A percentile compares a stretch with the other conserved stretches of the same genome.
phyloP scores from a whole-genome alignment of 768 basidiomycete species.

The Mrakia frigida region DNA sequence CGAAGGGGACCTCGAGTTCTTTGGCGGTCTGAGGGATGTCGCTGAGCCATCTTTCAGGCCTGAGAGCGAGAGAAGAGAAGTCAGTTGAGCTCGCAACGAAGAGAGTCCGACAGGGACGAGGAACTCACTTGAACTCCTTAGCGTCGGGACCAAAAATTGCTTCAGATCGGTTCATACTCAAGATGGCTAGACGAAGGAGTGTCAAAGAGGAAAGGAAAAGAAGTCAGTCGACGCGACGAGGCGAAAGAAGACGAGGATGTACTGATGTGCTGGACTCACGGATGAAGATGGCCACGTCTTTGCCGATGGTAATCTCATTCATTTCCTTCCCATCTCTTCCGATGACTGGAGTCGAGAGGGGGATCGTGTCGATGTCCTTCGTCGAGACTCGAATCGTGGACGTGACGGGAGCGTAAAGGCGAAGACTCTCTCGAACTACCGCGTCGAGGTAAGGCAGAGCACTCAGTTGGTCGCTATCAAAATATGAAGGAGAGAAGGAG shows the following conservation, averaged over 20 bases:
- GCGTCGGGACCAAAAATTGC: slow-evolving; percentile 74
- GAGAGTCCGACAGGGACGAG: neutral
- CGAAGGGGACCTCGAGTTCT: slow-evolving; percentile 27
- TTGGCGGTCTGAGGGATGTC: neutral
- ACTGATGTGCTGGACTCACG: slow-evolving; percentile 1
- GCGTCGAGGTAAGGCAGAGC: slow-evolving; percentile 28
- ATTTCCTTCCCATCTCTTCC: slow-evolving; percentile 4
- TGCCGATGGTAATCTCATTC: slow-evolving; percentile 2
- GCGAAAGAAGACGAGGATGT: neutral
- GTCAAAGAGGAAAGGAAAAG: neutral
- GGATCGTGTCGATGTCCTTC: slow-evolving; percentile 21
- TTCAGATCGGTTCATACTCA: slow-evolving; percentile 63
- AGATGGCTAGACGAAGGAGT: slow-evolving; percentile 5
- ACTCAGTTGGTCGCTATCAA: slow-evolving; percentile 10
- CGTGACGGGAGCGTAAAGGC: slow-evolving; percentile 22
- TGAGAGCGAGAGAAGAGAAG: neutral
- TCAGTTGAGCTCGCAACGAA: neutral
- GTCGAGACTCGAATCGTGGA: slow-evolving; percentile 1
- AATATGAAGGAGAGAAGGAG: neutral
- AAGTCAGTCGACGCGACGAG: neutral
- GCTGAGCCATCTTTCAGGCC: slow-evolving; percentile 30
- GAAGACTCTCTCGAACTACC: slow-evolving; percentile 20
- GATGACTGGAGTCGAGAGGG: slow-evolving; percentile 27
- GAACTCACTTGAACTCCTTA: slow-evolving; percentile 69
- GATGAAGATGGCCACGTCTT: slow-evolving; percentile 13